These are phyloP conservation scores for Kuraishia floccosa DNA, from an alignment of 805 yeast genomes.

Conservation along the genomic window DNA sequence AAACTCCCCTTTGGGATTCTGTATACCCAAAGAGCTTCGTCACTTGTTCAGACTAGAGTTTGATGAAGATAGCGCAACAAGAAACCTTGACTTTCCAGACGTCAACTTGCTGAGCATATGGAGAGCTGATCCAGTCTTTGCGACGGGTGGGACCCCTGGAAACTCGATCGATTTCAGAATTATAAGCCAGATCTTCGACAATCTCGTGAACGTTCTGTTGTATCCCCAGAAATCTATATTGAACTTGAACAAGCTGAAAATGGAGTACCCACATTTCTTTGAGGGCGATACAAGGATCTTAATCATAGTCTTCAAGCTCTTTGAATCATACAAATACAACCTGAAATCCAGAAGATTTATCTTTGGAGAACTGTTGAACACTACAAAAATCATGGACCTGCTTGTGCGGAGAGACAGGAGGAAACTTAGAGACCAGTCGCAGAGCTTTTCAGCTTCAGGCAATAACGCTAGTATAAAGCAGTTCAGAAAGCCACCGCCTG, in stretches of 20 bases:
- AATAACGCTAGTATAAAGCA: too few relatives aligned
- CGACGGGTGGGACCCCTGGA: slow-evolving; percentile 2
- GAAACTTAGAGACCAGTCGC: slow-evolving; percentile 6
- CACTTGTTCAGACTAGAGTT: slow-evolving; percentile 8
- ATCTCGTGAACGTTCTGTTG: slow-evolving; percentile 14
- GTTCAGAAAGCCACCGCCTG: too few relatives aligned
- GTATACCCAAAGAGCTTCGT: slow-evolving; percentile 13
- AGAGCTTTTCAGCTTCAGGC: not conserved
- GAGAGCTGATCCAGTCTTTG: slow-evolving; percentile 5
- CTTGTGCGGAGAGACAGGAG: slow-evolving; percentile 34
- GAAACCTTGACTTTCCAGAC: slow-evolving; percentile 5
- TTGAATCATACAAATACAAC: slow-evolving; percentile 49
- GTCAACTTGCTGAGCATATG: slow-evolving; percentile 8
- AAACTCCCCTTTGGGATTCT: slow-evolving; percentile 22
- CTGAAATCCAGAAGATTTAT: slow-evolving; percentile 48
- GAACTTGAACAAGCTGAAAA: slow-evolving; percentile 39
- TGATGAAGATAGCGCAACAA: slow-evolving; percentile 3
- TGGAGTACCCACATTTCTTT: slow-evolving; percentile 37
- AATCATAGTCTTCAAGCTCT: slow-evolving; percentile 33
- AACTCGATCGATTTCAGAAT: slow-evolving; percentile 10
- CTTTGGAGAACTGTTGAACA: slow-evolving; percentile 52
- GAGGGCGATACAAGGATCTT: slow-evolving; percentile 42
- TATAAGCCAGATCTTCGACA: slow-evolving; percentile 14
- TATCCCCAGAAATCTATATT: slow-evolving; percentile 15
- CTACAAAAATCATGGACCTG: slow-evolving; percentile 38